Conservation (phyloP, 345 rosid species). For the Jatropha curcas region DNA sequence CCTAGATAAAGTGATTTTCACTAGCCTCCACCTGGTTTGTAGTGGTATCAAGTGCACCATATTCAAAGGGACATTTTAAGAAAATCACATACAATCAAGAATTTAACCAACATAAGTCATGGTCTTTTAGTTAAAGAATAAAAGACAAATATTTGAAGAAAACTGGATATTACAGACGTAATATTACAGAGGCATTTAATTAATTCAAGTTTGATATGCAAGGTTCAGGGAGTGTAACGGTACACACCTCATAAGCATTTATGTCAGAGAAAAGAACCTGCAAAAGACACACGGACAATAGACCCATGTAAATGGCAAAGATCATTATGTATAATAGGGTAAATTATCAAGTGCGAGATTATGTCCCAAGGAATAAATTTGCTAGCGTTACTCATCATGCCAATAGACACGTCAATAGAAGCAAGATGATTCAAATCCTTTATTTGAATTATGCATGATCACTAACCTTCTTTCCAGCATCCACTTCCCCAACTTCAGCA, state of each 20-base stretch:
- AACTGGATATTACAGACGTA: not conserved
- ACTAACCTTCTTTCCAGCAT: conserved; percentile 76
- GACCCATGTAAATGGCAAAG: not conserved
- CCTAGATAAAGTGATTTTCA: not conserved
- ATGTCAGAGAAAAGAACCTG: conserved; percentile 92
- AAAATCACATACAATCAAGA: not conserved
- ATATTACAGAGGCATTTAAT: not conserved
- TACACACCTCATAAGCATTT: conserved; percentile 74
- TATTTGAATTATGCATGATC: not conserved
- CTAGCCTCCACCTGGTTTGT: too few relatives aligned
- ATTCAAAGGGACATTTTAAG: too few relatives aligned
- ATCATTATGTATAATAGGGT: not conserved
- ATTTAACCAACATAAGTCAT: too few relatives aligned
- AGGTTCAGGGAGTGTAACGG: not conserved
- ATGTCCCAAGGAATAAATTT: not conserved
- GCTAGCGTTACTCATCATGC: not conserved
- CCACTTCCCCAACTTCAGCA: conserved; percentile 57
- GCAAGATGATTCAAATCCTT: too few relatives aligned
- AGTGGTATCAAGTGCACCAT: too few relatives aligned
- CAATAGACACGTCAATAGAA: not conserved
- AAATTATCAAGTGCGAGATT: not conserved
- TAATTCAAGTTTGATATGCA: not conserved
- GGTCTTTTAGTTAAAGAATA: too few relatives aligned
- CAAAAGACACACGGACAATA: conserved; percentile 17
- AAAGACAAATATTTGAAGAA: not conserved